A percentile compares a stretch with the other conserved stretches of the same genome.
These are phyloP conservation scores for Sporothrix luriei DNA, from an alignment of 2,329 filamentous ascomycete genomes.

Conservation along the genomic window DNA sequence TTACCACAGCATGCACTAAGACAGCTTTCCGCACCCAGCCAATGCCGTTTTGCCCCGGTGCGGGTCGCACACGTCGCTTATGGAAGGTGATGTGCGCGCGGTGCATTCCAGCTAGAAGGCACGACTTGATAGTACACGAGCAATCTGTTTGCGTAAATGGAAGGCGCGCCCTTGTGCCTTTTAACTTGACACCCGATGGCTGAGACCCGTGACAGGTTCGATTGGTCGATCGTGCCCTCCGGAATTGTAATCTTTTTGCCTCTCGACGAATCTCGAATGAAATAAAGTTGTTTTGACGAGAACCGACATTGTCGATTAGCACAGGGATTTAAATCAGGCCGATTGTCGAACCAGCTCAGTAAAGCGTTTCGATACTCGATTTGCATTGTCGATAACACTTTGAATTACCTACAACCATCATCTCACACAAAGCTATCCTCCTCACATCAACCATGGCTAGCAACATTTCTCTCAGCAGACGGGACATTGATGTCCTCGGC, in stretches of 20 bases:
- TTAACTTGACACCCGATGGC: background rate
- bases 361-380: background rate
- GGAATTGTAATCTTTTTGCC: background rate
- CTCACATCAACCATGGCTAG: constrained; percentile 23
- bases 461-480: constrained; percentile 53
- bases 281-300: constrained; percentile 7
- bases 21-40: constrained; percentile 12
- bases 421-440: background rate
- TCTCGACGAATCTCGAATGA: background rate
- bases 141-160: background rate
- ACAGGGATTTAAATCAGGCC: background rate
- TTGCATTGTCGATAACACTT: background rate
- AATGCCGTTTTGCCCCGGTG: background rate
- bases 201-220: background rate
- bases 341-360: background rate
- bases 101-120: constrained; percentile 2
- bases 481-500: constrained; percentile 64
- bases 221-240: background rate
- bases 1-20: background rate
- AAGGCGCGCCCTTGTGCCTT: background rate
- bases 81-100: constrained; percentile 11
- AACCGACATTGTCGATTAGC: background rate
- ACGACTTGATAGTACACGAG: background rate
- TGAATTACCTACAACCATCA: background rate
- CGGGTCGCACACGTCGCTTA: background rate